Evolutionary conservation across 2,329 filamentous ascomycete species (phyloP).

Genomic region (Cordyceps javanica): DNA sequence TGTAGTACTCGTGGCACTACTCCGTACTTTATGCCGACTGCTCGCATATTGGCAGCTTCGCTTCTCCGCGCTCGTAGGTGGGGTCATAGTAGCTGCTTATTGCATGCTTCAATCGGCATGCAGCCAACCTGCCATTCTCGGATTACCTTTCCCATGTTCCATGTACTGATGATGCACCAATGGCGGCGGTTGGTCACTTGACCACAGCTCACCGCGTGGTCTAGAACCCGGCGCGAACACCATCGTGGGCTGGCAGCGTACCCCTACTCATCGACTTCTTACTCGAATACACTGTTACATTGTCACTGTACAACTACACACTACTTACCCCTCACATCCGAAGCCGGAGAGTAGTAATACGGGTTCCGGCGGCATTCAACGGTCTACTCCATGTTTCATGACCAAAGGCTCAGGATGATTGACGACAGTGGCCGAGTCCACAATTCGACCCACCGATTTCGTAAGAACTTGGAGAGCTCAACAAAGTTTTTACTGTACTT

Average conservation of each 20-base stretch:
- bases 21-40: no score
- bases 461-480: slow-evolving; percentile 4
- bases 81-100: not conserved
- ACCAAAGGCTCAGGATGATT: not conserved
- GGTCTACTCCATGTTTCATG: slow-evolving; percentile 9
- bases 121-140: not conserved
- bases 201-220: not conserved
- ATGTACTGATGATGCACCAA: not conserved
- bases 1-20: no score
- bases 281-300: no score
- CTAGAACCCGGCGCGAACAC: not conserved
- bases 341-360: slow-evolving; percentile 12
- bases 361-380: slow-evolving; percentile 12
- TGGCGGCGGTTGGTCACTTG: not conserved
- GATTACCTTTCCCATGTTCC: not conserved
- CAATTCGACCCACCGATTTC: slow-evolving; percentile 13
- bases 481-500: not conserved
- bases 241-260: no score
- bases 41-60: no score
- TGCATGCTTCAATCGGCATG: not conserved
- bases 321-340: not conserved
- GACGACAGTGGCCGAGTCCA: slow-evolving; percentile 7
- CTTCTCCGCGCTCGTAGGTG: no score
- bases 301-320: not conserved
- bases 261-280: no score